Conservation (phyloP, 2,329 filamentous ascomycete species). For the Penicillium corylophilum region DNA sequence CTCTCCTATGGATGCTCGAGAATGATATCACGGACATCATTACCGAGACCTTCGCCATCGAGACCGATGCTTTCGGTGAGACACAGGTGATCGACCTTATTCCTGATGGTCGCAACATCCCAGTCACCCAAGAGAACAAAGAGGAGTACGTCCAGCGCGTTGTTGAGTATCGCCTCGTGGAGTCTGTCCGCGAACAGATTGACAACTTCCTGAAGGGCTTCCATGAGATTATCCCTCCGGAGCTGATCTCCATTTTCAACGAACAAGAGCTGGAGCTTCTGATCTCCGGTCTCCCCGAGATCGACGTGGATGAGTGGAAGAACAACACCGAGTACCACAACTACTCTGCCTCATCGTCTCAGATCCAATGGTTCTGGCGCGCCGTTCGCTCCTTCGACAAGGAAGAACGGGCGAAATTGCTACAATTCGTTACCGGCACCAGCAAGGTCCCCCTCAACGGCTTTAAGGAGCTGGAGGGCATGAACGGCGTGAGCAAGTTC, state of each 20-base stretch:
- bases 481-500: constrained; percentile 97
- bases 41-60: constrained; percentile 91
- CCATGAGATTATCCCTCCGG: constrained; percentile 95
- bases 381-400: constrained; percentile 97
- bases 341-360: constrained; percentile 87
- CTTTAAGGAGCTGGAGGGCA: constrained; percentile 98
- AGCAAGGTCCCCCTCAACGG: constrained; percentile 97
- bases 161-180: constrained; percentile 88
- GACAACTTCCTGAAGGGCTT: constrained; percentile 88
- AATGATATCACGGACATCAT: constrained; percentile 99
- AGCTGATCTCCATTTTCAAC: constrained; percentile 95
- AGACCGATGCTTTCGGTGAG: constrained; percentile 91
- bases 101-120: constrained; percentile 82
- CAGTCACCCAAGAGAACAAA: constrained; percentile 97
- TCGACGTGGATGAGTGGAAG: constrained; percentile 99
- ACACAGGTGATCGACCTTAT: constrained; percentile 83
- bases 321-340: constrained; percentile 98
- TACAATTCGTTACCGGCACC: constrained; percentile 97
- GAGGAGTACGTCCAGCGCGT: constrained; percentile 94
- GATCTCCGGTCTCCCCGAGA: constrained; percentile 94
- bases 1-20: constrained; percentile 94
- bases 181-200: constrained; percentile 91
- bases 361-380: constrained; percentile 99
- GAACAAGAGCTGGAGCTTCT: constrained; percentile 95
- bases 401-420: constrained; percentile 93